Evolutionary conservation across 1,139 yeast species (phyloP).

Genomic region (Blastobotrys ciferrii): DNA sequence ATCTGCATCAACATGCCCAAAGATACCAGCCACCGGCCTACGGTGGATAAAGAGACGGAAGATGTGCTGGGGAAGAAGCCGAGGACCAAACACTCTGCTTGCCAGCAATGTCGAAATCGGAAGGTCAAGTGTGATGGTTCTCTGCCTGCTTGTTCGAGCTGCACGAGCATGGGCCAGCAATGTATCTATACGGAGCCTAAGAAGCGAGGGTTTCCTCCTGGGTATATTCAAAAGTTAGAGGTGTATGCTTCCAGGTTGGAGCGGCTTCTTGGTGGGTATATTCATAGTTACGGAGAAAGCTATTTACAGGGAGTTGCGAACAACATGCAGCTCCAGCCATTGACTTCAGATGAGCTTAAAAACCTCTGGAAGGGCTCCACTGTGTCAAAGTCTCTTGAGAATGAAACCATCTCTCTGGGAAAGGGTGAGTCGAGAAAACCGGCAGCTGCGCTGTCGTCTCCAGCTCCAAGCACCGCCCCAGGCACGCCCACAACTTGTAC

Average conservation of each 20-base stretch:
- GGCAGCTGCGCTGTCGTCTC: neutral
- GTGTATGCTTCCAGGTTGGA: slow-evolving; percentile 18
- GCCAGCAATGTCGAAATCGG: slow-evolving; percentile 38
- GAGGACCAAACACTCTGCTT: slow-evolving; percentile 26
- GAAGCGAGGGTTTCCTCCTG: slow-evolving; percentile 24
- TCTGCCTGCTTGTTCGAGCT: slow-evolving; percentile 40
- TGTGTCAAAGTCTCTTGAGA: neutral
- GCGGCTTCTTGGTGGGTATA: slow-evolving; percentile 18
- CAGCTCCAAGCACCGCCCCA: neutral
- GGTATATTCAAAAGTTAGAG: slow-evolving; percentile 23
- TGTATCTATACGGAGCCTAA: slow-evolving; percentile 25
- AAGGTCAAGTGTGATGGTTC: slow-evolving; percentile 40
- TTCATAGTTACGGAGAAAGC: slow-evolving; percentile 12
- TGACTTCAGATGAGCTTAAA: neutral
- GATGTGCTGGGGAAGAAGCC: neutral
- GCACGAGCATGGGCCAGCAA: slow-evolving; percentile 22
- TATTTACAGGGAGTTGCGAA: neutral
- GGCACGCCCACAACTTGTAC: neutral
- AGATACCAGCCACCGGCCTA: neutral
- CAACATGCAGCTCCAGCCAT: neutral
- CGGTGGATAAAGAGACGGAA: neutral
- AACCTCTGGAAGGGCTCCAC: slow-evolving; percentile 10
- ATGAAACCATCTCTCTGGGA: neutral
- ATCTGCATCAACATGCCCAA: neutral
- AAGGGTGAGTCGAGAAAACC: neutral